These are phyloP conservation scores for Ascochyta fabae DNA, from an alignment of 2,329 filamentous ascomycete genomes.

Conservation along the genomic window DNA sequence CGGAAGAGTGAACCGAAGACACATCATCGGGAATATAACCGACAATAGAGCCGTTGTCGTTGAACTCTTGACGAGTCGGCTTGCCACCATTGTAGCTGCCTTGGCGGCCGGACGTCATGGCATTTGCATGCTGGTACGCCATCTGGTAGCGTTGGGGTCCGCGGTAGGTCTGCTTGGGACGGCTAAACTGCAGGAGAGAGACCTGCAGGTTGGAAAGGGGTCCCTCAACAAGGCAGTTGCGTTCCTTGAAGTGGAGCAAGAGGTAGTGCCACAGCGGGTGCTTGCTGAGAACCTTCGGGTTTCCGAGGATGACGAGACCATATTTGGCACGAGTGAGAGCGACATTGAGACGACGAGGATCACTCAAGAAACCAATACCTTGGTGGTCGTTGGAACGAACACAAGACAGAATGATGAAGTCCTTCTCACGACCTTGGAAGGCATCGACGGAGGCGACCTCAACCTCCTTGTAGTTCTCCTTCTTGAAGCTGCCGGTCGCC, in stretches of 20 bases:
- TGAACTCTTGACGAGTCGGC: slow-evolving; percentile 59
- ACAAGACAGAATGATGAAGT: slow-evolving; percentile 97
- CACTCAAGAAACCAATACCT: slow-evolving; percentile 97
- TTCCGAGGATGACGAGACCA: slow-evolving; percentile 93
- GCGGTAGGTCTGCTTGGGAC: slow-evolving; percentile 90
- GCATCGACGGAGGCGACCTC: slow-evolving; percentile 98
- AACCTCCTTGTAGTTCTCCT: slow-evolving; percentile 97
- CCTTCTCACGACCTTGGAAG: slow-evolving; percentile 98
- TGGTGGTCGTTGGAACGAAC: slow-evolving; percentile 99
- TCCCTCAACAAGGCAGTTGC: slow-evolving; percentile 93
- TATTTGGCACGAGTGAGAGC: slow-evolving; percentile 97
- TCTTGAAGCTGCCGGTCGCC: slow-evolving; percentile 94
- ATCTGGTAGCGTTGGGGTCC: slow-evolving; percentile 86
- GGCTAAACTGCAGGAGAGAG: slow-evolving; percentile 91
- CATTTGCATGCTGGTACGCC: slow-evolving; percentile 72
- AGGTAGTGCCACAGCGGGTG: slow-evolving; percentile 98
- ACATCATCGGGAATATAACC: slow-evolving; percentile 98
- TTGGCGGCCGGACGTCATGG: slow-evolving; percentile 59
- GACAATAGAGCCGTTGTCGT: slow-evolving; percentile 85
- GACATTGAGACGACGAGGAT: slow-evolving; percentile 95
- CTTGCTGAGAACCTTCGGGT: slow-evolving; percentile 96
- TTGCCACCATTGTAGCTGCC: slow-evolving; percentile 56
- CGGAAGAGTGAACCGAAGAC: slow-evolving; percentile 91
- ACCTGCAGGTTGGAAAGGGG: slow-evolving; percentile 95
- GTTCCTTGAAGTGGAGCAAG: slow-evolving; percentile 94